These are phyloP conservation scores for Claviceps sorghi DNA, from an alignment of 2,329 filamentous ascomycete genomes.

Conservation along the genomic window DNA sequence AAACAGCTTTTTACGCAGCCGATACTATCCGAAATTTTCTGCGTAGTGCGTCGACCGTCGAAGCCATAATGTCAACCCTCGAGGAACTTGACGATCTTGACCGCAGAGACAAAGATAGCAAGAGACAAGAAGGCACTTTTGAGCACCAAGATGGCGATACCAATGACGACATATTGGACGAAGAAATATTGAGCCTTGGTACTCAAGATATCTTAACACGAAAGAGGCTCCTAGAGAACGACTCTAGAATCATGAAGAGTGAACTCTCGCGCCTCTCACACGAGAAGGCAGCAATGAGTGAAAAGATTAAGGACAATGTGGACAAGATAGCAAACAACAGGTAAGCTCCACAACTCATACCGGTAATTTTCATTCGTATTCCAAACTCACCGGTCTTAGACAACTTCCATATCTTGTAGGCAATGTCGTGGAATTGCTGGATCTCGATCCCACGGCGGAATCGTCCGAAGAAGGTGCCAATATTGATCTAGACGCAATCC, in stretches of 20 bases:
- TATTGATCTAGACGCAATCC: slow-evolving; percentile 91
- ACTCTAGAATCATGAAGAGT: slow-evolving; percentile 96
- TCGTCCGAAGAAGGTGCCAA: slow-evolving; percentile 96
- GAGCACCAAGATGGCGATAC: slow-evolving; percentile 40
- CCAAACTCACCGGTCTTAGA: slow-evolving; percentile 29
- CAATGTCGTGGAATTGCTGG: slow-evolving; percentile 93
- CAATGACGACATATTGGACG: slow-evolving; percentile 73
- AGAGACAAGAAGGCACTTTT: slow-evolving; percentile 24
- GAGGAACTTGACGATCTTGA: slow-evolving; percentile 86
- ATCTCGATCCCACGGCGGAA: slow-evolving; percentile 90
- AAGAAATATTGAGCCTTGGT: slow-evolving; percentile 83
- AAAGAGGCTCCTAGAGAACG: slow-evolving; percentile 86
- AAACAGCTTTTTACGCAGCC: not conserved
- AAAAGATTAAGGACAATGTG: slow-evolving; percentile 98
- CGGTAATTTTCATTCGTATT: not conserved
- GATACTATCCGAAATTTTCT: not conserved
- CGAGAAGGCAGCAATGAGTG: slow-evolving; percentile 88
- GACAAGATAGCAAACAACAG: slow-evolving; percentile 99
- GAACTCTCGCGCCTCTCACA: slow-evolving; percentile 88
- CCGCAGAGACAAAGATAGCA: slow-evolving; percentile 63
- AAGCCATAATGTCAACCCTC: slow-evolving; percentile 61
- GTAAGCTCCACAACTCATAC: slow-evolving; percentile 31
- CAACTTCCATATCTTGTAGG: slow-evolving; percentile 97
- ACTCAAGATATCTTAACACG: slow-evolving; percentile 90
- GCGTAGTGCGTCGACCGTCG: not conserved